phyloP scores from a whole-genome alignment of 495 filamentous ascomycete genomes.

The Pyronema omphalodes region DNA sequence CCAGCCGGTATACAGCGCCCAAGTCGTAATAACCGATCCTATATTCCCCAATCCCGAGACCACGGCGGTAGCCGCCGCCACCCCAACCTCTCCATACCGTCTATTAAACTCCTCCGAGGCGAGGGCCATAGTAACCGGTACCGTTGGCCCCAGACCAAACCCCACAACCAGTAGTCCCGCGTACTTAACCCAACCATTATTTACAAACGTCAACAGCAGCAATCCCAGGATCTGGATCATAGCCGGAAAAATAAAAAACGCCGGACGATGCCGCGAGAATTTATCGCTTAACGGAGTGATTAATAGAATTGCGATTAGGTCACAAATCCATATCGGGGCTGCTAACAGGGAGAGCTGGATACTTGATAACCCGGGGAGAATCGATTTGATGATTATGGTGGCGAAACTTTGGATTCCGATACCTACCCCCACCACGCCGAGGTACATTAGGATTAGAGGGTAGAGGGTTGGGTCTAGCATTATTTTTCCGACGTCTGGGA shows the following conservation, averaged over 20 bases:
- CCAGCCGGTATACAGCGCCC: slow-evolving; percentile 79
- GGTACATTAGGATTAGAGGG: slow-evolving; percentile 79
- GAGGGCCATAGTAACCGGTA: slow-evolving; percentile 87
- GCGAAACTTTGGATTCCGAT: slow-evolving; percentile 78
- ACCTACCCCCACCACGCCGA: slow-evolving; percentile 80
- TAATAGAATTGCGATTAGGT: slow-evolving; percentile 74
- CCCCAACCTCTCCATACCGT: slow-evolving; percentile 77
- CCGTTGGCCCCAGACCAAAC: slow-evolving; percentile 79
- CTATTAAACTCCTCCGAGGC: slow-evolving; percentile 78
- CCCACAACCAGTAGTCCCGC: slow-evolving; percentile 77
- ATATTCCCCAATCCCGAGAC: slow-evolving; percentile 76
- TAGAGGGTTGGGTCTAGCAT: slow-evolving; percentile 72
- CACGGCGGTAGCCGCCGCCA: slow-evolving; percentile 70
- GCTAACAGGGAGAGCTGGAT: slow-evolving; percentile 65
- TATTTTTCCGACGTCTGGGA: slow-evolving; percentile 46
- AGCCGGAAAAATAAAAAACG: slow-evolving; percentile 61
- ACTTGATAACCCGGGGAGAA: slow-evolving; percentile 50
- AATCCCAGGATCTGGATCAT: slow-evolving; percentile 70
- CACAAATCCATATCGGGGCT: slow-evolving; percentile 73
- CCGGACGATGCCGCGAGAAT: slow-evolving; percentile 63
- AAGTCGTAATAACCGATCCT: slow-evolving; percentile 70
- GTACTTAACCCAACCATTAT: slow-evolving; percentile 62
- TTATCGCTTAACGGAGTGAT: slow-evolving; percentile 72
- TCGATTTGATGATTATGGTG: slow-evolving; percentile 65
- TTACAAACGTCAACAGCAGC: slow-evolving; percentile 59